These are phyloP conservation scores for Vigna unguiculata DNA, from an alignment of 306 rosid species.

Conservation along the genomic window DNA sequence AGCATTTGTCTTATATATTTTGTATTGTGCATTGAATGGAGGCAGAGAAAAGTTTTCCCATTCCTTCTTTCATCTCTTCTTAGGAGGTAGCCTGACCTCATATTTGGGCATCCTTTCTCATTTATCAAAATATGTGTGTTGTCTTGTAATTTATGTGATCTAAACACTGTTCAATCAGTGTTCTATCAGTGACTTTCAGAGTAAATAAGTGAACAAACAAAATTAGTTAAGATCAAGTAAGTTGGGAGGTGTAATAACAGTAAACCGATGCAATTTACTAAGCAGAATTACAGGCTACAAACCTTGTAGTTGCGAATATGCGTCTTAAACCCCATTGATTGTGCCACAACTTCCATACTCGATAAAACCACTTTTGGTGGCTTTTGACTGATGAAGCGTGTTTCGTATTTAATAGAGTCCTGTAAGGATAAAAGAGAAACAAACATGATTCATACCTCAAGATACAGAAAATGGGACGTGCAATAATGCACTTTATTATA, in stretches of 20 bases:
- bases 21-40: too few species aligned
- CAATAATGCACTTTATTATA: not conserved
- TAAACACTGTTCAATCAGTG: conserved; percentile 2
- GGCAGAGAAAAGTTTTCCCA: too few species aligned
- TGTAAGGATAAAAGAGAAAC: conserved; percentile 38
- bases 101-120: too few species aligned
- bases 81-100: too few species aligned
- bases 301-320: conserved; percentile 94
- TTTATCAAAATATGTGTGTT: too few species aligned
- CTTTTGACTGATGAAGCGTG: conserved; percentile 88
- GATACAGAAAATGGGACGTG: conserved; percentile 4
- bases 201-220: conserved; percentile 24
- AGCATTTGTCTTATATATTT: too few species aligned
- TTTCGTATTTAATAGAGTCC: conserved; percentile 71
- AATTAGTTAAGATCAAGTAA: conserved; percentile 22
- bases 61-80: too few species aligned
- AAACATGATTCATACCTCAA: conserved; percentile 13
- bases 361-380: conserved; percentile 87
- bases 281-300: conserved; percentile 22
- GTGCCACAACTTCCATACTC: conserved; percentile 95
- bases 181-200: not conserved
- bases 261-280: conserved; percentile 10
- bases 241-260: not conserved
- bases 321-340: conserved; percentile 92
- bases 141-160: too few species aligned